Evolutionary conservation across 345 rosid genomes (phyloP).

Genomic region (thale cress (Arabidopsis thaliana)): TAIR10.1 NC_003075.7:7105501-7106000

Average conservation of each 20-base stretch:
- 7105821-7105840: slow-evolving; percentile 90
- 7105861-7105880: slow-evolving; percentile 66
- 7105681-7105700: slow-evolving; percentile 96
- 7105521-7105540: neutral
- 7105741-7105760: neutral
- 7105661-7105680: slow-evolving; percentile 87
- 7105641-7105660: slow-evolving; percentile 75
- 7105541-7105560: slow-evolving; percentile 11
- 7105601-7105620: slow-evolving; percentile 93
- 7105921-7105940: slow-evolving; percentile 78
- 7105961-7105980: slow-evolving; percentile 83
- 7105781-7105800: slow-evolving; percentile 84
- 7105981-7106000: slow-evolving; percentile 90
- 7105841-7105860: slow-evolving; percentile 70
- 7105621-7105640: slow-evolving; percentile 74
- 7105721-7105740: slow-evolving; percentile 23
- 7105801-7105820: slow-evolving; percentile 92
- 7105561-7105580: neutral
- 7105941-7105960: slow-evolving; percentile 80
- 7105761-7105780: neutral
- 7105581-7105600: slow-evolving; percentile 87
- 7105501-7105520: slow-evolving; percentile 37
- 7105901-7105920: slow-evolving; percentile 69
- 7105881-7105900: slow-evolving; percentile 68
- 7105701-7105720: slow-evolving; percentile 54